Evolutionary conservation across 2,329 filamentous ascomycete species (phyloP), one percentile per base, ranked within the genome.

Genomic region (Ploettnerulaceae sp.): DNA sequence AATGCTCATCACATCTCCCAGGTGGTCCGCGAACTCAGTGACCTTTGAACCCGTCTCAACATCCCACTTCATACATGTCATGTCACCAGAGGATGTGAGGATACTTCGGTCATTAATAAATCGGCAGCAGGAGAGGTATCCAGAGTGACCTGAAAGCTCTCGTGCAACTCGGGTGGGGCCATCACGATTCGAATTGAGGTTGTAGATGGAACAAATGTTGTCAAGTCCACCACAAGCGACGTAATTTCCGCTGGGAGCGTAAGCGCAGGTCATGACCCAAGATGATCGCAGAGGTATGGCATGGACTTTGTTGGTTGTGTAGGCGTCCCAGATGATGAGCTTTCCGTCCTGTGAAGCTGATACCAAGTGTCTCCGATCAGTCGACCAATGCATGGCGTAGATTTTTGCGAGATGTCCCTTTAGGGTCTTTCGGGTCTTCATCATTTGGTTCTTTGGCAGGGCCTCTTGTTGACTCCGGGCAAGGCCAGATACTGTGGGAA

Each of bases 21-120:
- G 77, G 67, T 98, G 93, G 70, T 98, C 93, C 64, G 93, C 93
- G 60, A 97, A 98, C 68, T 98, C 93, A 64, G 90, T 95, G 32
- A 95, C 86, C 73, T 96, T 96, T 57, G 90, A 89, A 47, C 93
- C 93, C 0, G 91, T 95, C 71, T 98, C 93, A 56, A 98, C 91
- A 73, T 98, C 93, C 93, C 93, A 98, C 65, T 97, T 87, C 84
- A 97, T 96, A 69, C 93, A 98, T 42, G 93, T 98, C 93, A 98
- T 98, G 67, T 98, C 93, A 55, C 93, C 93, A 2, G 93, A 98
- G 0, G 93, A 97, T 51, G 93, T 98, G 56, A 98, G 81, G 63
- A 98, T 97, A 65, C 89, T 89, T 64, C 93, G 84, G 72, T 98
- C 93, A 68, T 95, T 97, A 74, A 97, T 95, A 70, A 98, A 98